Evolutionary conservation across 768 basidiomycete species (phyloP).

Genomic region (Lyophyllum atratum): DNA sequence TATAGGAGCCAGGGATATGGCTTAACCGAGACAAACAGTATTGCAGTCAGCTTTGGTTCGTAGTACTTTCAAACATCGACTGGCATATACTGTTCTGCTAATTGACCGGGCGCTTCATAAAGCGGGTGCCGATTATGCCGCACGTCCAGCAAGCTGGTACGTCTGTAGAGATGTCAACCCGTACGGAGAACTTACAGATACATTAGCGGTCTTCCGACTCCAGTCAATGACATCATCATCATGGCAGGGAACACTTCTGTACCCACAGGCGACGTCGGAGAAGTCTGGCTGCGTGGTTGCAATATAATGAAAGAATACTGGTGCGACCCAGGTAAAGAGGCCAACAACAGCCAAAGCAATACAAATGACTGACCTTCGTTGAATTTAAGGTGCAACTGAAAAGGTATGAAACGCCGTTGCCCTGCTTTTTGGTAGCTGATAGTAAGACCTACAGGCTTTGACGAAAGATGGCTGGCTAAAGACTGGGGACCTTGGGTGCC

Average conservation of each 20-base stretch:
- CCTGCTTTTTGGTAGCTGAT: no score
- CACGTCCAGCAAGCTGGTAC: slow-evolving; percentile 46
- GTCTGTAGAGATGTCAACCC: slow-evolving; percentile 14
- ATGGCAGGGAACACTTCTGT: slow-evolving; percentile 33
- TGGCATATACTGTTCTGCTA: no score
- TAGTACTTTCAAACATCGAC: background rate
- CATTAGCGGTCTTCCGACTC: slow-evolving; percentile 43
- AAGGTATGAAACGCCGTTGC: no score
- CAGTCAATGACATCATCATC: slow-evolving; percentile 48
- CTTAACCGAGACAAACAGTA: slow-evolving; percentile 53
- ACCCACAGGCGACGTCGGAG: slow-evolving; percentile 34
- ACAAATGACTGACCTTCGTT: no score
- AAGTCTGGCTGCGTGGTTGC: slow-evolving; percentile 47
- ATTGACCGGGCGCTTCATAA: slow-evolving; percentile 1
- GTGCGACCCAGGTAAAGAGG: slow-evolving; percentile 41
- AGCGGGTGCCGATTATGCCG: slow-evolving; percentile 54
- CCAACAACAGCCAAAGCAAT: no score
- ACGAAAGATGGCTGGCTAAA: slow-evolving; percentile 51
- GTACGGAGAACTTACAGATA: background rate
- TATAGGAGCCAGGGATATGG: slow-evolving; percentile 45
- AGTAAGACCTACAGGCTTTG: no score
- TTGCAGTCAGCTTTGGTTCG: slow-evolving; percentile 38
- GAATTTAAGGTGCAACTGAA: slow-evolving; percentile 28
- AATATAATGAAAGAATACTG: slow-evolving; percentile 56
- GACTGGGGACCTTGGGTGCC: slow-evolving; percentile 44